Percentiles rank a stretch among this genome's conserved stretches.
phyloP scores from a whole-genome alignment of 306 rosid species.

The Albizia julibrissin region DNA sequence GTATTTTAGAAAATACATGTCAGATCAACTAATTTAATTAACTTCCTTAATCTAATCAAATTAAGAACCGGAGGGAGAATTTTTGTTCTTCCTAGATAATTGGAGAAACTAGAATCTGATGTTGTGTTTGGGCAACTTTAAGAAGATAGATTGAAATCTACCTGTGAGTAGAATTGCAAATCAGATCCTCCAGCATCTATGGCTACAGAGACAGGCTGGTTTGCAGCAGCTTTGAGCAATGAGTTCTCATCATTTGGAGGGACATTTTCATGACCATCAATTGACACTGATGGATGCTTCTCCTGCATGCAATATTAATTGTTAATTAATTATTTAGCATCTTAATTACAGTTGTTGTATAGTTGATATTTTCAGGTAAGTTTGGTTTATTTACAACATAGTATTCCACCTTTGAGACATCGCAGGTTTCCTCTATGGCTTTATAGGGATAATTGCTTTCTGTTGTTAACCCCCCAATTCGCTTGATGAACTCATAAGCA shows the following conservation, averaged over 20 bases:
- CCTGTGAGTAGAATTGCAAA: constrained; percentile 66
- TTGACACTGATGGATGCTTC: constrained; percentile 48
- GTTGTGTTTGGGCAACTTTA: not conserved
- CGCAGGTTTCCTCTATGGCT: constrained; percentile 46
- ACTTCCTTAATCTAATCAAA: too few species aligned
- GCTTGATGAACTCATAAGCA: constrained; percentile 56
- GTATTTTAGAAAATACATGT: too few species aligned
- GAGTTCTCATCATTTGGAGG: constrained; percentile 51
- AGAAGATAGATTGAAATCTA: constrained; percentile 16
- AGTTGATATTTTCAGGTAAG: not conserved
- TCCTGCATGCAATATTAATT: constrained; percentile 27
- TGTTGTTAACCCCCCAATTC: constrained; percentile 51
- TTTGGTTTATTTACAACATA: not conserved
- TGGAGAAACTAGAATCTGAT: not conserved
- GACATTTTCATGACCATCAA: constrained; percentile 58
- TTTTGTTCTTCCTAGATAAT: not conserved
- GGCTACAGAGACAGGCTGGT: constrained; percentile 62
- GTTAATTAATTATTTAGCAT: constrained; percentile 12
- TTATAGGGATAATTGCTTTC: constrained; percentile 52
- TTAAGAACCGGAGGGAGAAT: too few species aligned
- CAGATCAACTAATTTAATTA: too few species aligned
- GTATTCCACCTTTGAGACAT: constrained; percentile 43
- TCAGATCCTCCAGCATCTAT: constrained; percentile 58
- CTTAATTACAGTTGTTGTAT: not conserved
- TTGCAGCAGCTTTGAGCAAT: constrained; percentile 56